phyloP scores from a whole-genome alignment of 129 eudicot genomes.

The Dittrichia graveolens region DNA sequence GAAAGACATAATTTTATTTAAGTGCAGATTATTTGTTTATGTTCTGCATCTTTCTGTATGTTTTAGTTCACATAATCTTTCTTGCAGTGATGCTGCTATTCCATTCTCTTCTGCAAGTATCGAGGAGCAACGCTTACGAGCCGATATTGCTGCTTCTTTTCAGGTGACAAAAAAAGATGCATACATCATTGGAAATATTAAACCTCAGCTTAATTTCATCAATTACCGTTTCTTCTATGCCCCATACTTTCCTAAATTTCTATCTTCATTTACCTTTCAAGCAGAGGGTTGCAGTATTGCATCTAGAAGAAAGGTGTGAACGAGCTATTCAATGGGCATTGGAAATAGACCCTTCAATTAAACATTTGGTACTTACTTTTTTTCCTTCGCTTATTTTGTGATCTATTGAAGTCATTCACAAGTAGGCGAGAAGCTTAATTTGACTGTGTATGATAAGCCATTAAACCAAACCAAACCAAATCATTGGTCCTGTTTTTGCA shows the following conservation, averaged over 20 bases:
- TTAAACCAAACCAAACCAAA: conserved; percentile 2
- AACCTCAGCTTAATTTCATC: neutral
- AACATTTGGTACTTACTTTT: conserved; percentile 59
- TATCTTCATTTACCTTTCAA: neutral
- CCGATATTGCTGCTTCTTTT: conserved; percentile 93
- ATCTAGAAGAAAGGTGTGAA: conserved; percentile 88
- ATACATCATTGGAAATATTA: neutral
- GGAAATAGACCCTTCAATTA: conserved; percentile 81
- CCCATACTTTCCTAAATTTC: neutral
- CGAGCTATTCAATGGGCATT: conserved; percentile 95
- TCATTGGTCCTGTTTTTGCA: conserved; percentile 28
- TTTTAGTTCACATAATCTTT: conserved; percentile 8
- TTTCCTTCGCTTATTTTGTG: neutral
- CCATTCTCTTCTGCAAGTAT: conserved; percentile 69
- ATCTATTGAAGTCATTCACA: neutral
- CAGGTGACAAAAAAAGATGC: conserved; percentile 56
- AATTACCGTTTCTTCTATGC: neutral
- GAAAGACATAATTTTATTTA: neutral
- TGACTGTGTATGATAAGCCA: conserved; percentile 13
- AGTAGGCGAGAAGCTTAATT: neutral
- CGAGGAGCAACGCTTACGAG: conserved; percentile 71
- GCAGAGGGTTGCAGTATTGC: conserved; percentile 91
- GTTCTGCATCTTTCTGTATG: conserved; percentile 8
- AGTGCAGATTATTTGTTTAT: neutral
- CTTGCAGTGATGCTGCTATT: conserved; percentile 63